phyloP scores from a whole-genome alignment of 2,329 filamentous ascomycete species.

The Rhytidhysteron rufulum region DNA sequence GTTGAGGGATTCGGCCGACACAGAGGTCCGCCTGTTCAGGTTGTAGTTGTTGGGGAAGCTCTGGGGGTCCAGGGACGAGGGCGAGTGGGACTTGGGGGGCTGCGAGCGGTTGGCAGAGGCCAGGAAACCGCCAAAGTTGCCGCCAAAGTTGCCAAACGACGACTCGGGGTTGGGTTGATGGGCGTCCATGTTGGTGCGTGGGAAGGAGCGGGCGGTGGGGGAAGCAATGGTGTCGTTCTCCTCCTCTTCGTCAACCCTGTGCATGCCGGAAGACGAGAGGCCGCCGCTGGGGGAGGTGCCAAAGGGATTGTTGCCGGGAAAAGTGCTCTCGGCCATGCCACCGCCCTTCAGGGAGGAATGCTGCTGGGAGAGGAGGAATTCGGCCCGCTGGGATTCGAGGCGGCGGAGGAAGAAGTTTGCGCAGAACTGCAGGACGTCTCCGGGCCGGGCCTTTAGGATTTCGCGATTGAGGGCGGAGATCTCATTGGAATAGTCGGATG shows the following conservation, averaged over 20 bases:
- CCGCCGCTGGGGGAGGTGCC: slow-evolving; percentile 46
- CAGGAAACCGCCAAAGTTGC: slow-evolving; percentile 31
- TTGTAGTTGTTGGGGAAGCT: slow-evolving; percentile 91
- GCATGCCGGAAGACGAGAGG: slow-evolving; percentile 48
- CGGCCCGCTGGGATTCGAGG: slow-evolving; percentile 61
- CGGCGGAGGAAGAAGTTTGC: slow-evolving; percentile 64
- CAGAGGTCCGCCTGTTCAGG: slow-evolving; percentile 86
- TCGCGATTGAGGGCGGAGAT: slow-evolving; percentile 62
- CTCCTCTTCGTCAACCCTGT: slow-evolving; percentile 75
- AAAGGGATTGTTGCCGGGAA: slow-evolving; percentile 78
- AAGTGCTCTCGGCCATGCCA: slow-evolving; percentile 69
- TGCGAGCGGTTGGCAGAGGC: slow-evolving; percentile 21
- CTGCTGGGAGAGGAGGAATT: slow-evolving; percentile 50
- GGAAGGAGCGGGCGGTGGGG: slow-evolving; percentile 57
- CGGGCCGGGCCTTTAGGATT: slow-evolving; percentile 54
- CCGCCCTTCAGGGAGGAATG: slow-evolving; percentile 41
- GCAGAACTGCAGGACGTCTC: slow-evolving; percentile 67
- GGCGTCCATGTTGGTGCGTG: slow-evolving; percentile 38
- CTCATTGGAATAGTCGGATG: slow-evolving; percentile 50
- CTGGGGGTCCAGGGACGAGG: slow-evolving; percentile 54
- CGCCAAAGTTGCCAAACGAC: slow-evolving; percentile 30
- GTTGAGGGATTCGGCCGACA: slow-evolving; percentile 94
- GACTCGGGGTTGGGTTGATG: slow-evolving; percentile 40
- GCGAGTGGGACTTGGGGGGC: slow-evolving; percentile 41
- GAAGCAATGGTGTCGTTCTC: slow-evolving; percentile 73